Percentiles rank a stretch among this genome's conserved stretches.
Evolutionary conservation across 345 rosid species (phyloP).

Genomic region (Anastatica hierochuntica): DNA sequence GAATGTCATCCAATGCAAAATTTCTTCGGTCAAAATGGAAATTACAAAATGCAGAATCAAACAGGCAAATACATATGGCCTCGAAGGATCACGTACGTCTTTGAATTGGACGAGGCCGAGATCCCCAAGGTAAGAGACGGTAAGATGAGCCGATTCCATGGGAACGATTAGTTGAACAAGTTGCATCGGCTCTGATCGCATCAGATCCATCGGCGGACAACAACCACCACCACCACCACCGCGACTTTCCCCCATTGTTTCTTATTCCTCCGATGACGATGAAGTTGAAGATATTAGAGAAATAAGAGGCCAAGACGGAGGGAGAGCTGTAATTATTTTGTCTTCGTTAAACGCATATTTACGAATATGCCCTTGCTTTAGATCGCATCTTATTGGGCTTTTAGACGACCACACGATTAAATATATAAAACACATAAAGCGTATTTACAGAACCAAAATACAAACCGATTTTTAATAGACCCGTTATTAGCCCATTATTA

Average conservation of each 20-base stretch:
- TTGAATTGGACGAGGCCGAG: slow-evolving; percentile 93
- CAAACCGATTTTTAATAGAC: too few species aligned
- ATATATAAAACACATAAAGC: too few species aligned
- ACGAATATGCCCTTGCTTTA: too few species aligned
- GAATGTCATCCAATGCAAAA: too few species aligned
- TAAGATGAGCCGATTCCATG: slow-evolving; percentile 78
- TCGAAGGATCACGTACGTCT: slow-evolving; percentile 47
- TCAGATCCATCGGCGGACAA: slow-evolving; percentile 90
- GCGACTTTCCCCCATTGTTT: slow-evolving; percentile 43
- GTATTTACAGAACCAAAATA: too few species aligned
- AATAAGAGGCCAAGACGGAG: neutral
- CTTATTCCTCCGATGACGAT: slow-evolving; percentile 7
- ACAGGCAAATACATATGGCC: neutral
- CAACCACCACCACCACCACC: slow-evolving; percentile 54
- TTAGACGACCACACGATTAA: too few species aligned
- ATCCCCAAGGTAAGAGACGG: slow-evolving; percentile 86
- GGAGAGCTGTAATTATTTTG: slow-evolving; percentile 13
- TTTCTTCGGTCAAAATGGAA: too few species aligned
- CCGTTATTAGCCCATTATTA: too few species aligned
- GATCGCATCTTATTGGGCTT: too few species aligned
- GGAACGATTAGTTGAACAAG: slow-evolving; percentile 89
- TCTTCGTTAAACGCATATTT: too few species aligned
- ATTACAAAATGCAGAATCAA: neutral
- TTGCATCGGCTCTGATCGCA: slow-evolving; percentile 92
- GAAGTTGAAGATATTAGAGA: neutral